Conservation (phyloP, 164 flowering plant species). For the Kingdonia uniflora region DNA sequence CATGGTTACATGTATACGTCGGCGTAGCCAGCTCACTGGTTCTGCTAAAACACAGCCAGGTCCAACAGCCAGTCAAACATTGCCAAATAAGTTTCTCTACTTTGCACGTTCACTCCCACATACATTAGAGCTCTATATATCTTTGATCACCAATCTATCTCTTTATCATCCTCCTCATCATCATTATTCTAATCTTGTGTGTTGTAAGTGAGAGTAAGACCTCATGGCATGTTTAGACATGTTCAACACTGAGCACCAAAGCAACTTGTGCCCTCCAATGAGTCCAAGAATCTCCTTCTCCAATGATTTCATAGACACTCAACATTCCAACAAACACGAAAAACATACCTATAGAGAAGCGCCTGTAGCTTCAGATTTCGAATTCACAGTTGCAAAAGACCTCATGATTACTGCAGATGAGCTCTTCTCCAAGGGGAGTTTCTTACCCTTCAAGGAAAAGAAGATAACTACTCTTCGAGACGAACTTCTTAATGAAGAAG, state of each 20-base stretch:
- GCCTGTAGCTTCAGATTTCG: slow-evolving; percentile 60
- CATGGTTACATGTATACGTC: background rate
- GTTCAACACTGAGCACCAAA: slow-evolving; percentile 56
- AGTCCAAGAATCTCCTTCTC: slow-evolving; percentile 88
- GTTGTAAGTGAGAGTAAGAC: background rate
- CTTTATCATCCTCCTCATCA: too few relatives aligned
- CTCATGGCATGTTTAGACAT: slow-evolving; percentile 65
- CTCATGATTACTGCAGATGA: slow-evolving; percentile 61
- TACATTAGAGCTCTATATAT: too few relatives aligned
- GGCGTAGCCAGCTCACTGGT: background rate
- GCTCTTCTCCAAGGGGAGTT: slow-evolving; percentile 52
- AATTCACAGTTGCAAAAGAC: slow-evolving; percentile 42
- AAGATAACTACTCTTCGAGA: slow-evolving; percentile 45
- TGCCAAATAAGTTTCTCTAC: too few relatives aligned
- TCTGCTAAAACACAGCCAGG: background rate
- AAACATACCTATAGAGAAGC: slow-evolving; percentile 39
- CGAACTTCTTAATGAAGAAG: slow-evolving; percentile 42
- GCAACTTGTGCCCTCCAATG: slow-evolving; percentile 26
- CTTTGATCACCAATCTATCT: too few relatives aligned
- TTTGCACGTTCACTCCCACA: too few relatives aligned
- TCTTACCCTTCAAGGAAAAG: slow-evolving; percentile 49
- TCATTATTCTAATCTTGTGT: background rate
- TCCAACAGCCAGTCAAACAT: too few relatives aligned
- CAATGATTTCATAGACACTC: slow-evolving; percentile 49
- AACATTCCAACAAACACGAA: slow-evolving; percentile 33